These are phyloP conservation scores for Posidonia oceanica DNA, from an alignment of 116 monocot species.

Conservation along the genomic window DNA sequence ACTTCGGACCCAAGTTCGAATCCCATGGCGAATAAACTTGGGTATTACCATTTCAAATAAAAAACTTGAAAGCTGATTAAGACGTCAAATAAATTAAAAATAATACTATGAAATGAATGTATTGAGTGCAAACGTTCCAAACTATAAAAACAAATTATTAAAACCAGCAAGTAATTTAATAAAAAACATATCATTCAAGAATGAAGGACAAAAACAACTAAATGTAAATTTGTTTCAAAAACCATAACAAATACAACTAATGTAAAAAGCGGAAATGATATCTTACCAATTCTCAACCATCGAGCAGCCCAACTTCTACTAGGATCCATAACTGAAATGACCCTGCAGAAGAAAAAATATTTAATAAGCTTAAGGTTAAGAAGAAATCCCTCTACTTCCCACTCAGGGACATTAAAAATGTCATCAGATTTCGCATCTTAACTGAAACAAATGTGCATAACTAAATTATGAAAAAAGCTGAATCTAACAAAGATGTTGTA, in stretches of 20 bases:
- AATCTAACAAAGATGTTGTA: too few species aligned
- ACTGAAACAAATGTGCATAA: neutral
- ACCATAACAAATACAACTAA: neutral
- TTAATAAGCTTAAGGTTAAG: neutral
- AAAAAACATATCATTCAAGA: too few species aligned
- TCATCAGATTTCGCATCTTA: neutral
- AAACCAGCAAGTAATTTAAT: too few species aligned
- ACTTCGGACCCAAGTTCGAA: too few species aligned
- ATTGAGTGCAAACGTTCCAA: too few species aligned
- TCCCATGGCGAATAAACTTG: too few species aligned
- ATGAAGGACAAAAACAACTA: neutral
- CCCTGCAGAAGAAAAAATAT: slow-evolving; percentile 29
- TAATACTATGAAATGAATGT: too few species aligned
- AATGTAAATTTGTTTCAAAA: neutral
- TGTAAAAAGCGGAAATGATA: neutral
- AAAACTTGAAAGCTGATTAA: too few species aligned
- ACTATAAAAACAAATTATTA: too few species aligned
- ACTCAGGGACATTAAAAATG: neutral
- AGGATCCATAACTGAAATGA: slow-evolving; percentile 91
- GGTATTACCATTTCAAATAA: too few species aligned
- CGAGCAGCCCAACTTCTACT: slow-evolving; percentile 91
- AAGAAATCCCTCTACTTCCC: slow-evolving; percentile 1
- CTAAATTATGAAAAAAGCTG: too few species aligned
- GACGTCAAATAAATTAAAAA: too few species aligned
- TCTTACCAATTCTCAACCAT: slow-evolving; percentile 89